phyloP scores from a whole-genome alignment of 139 green algal genomes.

The Deuterostichococcus epilithicus region DNA sequence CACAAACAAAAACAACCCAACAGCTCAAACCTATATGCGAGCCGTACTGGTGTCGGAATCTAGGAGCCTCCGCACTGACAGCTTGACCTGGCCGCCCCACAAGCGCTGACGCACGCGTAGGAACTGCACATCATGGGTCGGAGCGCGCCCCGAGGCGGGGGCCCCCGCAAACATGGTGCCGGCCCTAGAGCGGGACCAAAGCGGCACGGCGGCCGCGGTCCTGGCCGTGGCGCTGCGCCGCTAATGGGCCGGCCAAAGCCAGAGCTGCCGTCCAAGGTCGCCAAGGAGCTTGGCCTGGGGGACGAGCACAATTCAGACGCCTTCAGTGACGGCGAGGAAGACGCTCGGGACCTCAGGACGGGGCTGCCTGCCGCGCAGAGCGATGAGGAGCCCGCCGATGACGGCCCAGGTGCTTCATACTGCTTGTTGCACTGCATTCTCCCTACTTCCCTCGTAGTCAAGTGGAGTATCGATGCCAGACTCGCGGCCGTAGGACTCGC shows the following conservation, averaged over 20 bases:
- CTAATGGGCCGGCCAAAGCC: background rate
- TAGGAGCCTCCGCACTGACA: no score
- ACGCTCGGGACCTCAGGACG: no score
- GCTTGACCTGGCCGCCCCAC: no score
- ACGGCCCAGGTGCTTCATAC: background rate
- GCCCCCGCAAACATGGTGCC: no score
- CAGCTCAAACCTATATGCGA: no score
- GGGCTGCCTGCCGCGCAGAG: no score
- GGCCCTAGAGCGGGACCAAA: background rate
- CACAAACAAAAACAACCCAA: no score
- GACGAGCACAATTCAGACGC: constrained; percentile 1
- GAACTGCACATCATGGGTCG: no score
- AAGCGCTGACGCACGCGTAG: no score
- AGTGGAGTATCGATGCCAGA: background rate
- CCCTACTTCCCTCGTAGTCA: background rate
- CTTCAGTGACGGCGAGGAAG: background rate
- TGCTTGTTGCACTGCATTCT: background rate
- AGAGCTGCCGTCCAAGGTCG: background rate
- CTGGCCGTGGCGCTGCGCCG: background rate
- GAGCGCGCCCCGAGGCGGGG: no score
- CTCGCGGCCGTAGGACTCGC: no score
- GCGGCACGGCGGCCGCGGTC: background rate
- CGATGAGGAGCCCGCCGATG: background rate
- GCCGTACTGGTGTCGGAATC: no score
- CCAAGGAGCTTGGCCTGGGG: background rate